phyloP scores from a whole-genome alignment of 2,329 filamentous ascomycete genomes.

The Penicillium sp. region DNA sequence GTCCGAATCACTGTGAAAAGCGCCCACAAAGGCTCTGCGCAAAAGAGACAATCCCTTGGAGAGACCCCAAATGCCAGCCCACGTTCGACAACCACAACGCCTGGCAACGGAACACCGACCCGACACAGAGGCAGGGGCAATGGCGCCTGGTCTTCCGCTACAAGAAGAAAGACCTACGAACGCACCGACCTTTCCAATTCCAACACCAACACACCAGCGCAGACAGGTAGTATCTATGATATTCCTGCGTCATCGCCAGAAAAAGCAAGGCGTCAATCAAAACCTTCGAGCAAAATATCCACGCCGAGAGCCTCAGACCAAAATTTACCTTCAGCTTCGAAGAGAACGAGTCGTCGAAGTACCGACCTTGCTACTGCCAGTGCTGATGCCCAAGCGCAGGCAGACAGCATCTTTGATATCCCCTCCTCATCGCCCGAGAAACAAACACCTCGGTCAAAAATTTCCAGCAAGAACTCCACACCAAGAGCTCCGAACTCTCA shows the following conservation, averaged over 20 bases:
- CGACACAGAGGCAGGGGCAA: conserved; percentile 16
- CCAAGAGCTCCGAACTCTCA: conserved; percentile 2
- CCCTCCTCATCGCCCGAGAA: conserved; percentile 20
- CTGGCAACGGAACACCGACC: conserved; percentile 10
- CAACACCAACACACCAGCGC: conserved; percentile 1
- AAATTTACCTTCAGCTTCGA: conserved; percentile 4
- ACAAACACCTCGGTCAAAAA: conserved; percentile 1
- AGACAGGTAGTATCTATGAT: conserved; percentile 26
- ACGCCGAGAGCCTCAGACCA: conserved; percentile 7
- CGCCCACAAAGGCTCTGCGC: neutral
- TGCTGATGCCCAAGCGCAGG: conserved; percentile 4
- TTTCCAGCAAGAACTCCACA: conserved; percentile 7
- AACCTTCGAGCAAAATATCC: conserved; percentile 3
- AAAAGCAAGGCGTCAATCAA: neutral
- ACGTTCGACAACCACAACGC: neutral
- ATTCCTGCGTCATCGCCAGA: conserved; percentile 24
- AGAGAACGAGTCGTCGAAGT: neutral
- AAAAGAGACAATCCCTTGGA: neutral
- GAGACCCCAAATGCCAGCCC: neutral
- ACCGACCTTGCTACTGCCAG: neutral
- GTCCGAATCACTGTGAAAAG: neutral
- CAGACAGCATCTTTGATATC: conserved; percentile 29
- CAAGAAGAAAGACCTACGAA: conserved; percentile 1
- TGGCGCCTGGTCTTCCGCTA: conserved; percentile 13
- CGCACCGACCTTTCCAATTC: neutral